A percentile compares a stretch with the other conserved stretches of the same genome.
Evolutionary conservation across 495 filamentous ascomycete genomes (phyloP).

Genomic region (Neurospora sp.): DNA sequence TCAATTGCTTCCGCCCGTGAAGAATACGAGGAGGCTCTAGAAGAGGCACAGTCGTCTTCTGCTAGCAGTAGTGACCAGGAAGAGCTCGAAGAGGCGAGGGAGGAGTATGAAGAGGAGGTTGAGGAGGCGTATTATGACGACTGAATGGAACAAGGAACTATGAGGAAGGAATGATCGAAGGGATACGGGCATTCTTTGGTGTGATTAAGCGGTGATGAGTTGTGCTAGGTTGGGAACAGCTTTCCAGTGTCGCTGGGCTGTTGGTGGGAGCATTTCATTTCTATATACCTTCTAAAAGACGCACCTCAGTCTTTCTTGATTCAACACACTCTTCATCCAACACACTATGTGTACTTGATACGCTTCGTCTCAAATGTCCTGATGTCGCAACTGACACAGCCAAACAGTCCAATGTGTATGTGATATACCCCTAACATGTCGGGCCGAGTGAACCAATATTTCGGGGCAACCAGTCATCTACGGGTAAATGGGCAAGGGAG

Average conservation of each 20-base stretch:
- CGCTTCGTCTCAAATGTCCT: not conserved
- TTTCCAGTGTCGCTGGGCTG: not conserved
- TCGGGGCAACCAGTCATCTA: not conserved
- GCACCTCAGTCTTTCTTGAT: not conserved
- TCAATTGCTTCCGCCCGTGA: slow-evolving; percentile 28
- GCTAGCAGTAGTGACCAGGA: slow-evolving; percentile 35
- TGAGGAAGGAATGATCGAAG: not conserved
- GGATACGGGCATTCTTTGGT: not conserved
- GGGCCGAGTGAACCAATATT: not conserved
- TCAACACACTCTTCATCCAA: not conserved
- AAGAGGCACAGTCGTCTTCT: slow-evolving; percentile 22
- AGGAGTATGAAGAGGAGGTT: slow-evolving; percentile 38
- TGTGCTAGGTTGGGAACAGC: not conserved
- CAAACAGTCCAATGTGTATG: not conserved
- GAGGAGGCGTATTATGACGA: slow-evolving; percentile 41
- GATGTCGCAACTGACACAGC: not conserved
- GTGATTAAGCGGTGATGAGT: not conserved
- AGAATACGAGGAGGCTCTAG: slow-evolving; percentile 29
- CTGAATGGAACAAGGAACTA: not conserved
- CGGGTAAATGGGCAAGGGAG: not conserved
- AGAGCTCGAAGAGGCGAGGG: slow-evolving; percentile 31
- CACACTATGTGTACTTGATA: too few relatives aligned
- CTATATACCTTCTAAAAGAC: not conserved
- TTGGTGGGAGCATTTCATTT: not conserved
- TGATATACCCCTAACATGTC: not conserved